phyloP scores from a whole-genome alignment of 176 grass and related monocot genomes.

The Aegilops sharonensis region DNA sequence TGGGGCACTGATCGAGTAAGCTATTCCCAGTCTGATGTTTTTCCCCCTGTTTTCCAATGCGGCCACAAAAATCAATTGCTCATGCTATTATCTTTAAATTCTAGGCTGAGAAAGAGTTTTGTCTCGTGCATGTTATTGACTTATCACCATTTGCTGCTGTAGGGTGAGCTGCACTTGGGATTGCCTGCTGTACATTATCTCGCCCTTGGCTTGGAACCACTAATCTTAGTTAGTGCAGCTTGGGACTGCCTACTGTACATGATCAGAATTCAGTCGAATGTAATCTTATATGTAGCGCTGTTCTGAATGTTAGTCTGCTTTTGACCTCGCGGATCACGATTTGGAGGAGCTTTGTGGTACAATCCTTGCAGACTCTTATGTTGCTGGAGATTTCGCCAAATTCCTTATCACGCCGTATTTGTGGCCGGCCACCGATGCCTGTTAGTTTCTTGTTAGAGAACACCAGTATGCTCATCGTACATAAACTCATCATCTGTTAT shows the following conservation, averaged over 20 bases:
- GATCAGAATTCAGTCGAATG: not conserved
- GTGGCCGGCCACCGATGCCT: not conserved
- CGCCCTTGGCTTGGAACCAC: not conserved
- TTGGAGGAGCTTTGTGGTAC: not conserved
- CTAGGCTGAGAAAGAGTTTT: not conserved
- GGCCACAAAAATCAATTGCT: not conserved
- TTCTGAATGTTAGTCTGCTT: not conserved
- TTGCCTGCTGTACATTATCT: conserved; percentile 1
- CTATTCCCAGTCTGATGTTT: not conserved
- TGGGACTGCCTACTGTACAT: conserved; percentile 3
- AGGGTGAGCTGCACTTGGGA: not conserved
- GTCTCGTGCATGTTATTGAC: not conserved
- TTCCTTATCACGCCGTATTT: not conserved
- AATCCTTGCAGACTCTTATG: not conserved
- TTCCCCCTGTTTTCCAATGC: not conserved
- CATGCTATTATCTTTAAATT: not conserved
- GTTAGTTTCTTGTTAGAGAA: not conserved
- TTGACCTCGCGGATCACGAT: not conserved
- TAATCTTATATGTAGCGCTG: not conserved
- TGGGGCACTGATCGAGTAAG: conserved; percentile 18
- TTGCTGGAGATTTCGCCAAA: not conserved
- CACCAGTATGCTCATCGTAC: not conserved
- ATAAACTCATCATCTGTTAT: not conserved
- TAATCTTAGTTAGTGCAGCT: conserved; percentile 1
- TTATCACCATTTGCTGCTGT: not conserved